These are phyloP conservation scores for Aspergillus jensenii DNA, from an alignment of 2,329 filamentous ascomycete species.

Conservation along the genomic window DNA sequence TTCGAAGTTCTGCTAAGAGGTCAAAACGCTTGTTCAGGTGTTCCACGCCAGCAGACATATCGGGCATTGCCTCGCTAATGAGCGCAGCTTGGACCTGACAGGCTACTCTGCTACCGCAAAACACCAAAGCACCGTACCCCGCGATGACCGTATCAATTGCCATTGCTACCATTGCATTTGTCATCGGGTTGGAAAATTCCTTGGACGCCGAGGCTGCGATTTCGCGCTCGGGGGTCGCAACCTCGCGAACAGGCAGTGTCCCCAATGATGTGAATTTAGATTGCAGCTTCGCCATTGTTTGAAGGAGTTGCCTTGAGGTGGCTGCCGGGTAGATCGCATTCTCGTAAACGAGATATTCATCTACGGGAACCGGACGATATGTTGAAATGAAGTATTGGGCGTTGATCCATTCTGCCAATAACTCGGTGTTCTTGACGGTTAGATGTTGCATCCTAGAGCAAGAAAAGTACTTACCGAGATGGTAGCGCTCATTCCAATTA, in stretches of 20 bases:
- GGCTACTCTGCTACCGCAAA: constrained; percentile 67
- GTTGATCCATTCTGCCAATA: constrained; percentile 68
- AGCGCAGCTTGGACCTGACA: constrained; percentile 69
- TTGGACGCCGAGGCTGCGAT: constrained; percentile 60
- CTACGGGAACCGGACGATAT: constrained; percentile 72
- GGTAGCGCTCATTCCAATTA: constrained; percentile 79
- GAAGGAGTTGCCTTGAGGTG: constrained; percentile 59
- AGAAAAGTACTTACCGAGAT: constrained; percentile 57
- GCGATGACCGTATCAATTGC: constrained; percentile 67
- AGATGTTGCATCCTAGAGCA: constrained; percentile 4
- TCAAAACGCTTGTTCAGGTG: constrained; percentile 62
- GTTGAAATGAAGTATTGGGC: constrained; percentile 71
- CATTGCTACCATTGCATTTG: constrained; percentile 70
- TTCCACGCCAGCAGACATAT: constrained; percentile 45
- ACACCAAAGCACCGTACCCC: constrained; percentile 71
- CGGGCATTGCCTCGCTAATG: constrained; percentile 66
- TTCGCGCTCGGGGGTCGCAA: constrained; percentile 38
- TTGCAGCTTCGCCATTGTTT: constrained; percentile 54
- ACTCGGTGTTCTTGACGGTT: constrained; percentile 61
- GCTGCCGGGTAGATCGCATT: constrained; percentile 65
- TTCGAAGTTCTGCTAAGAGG: constrained; percentile 65
- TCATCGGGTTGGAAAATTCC: constrained; percentile 63
- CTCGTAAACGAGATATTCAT: constrained; percentile 73
- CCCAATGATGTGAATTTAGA: constrained; percentile 22
- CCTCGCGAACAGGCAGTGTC: constrained; percentile 29